Percentiles rank a stretch among this genome's conserved stretches.
phyloP scores from a whole-genome alignment of 164 flowering plant species.

The Macadamia tetraphylla region DNA sequence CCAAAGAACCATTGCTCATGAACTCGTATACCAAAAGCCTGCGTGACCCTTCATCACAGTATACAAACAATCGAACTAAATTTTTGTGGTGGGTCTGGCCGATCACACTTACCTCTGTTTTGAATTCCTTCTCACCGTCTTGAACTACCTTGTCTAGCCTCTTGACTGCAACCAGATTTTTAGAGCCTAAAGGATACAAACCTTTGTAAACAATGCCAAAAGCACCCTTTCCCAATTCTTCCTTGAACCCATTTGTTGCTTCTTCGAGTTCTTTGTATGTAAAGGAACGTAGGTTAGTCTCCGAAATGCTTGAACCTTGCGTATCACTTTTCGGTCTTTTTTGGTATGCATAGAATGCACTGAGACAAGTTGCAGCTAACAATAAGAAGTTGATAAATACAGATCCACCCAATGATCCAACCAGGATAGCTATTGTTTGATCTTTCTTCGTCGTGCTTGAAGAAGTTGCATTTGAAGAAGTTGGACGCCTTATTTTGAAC shows the following conservation, averaged over 20 bases:
- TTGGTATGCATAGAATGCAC: not conserved
- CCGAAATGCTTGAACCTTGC: not conserved
- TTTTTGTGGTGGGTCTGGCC: conserved; percentile 1
- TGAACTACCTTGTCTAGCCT: conserved; percentile 14
- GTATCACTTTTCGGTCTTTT: no score
- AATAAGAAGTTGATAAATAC: no score
- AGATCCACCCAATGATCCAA: no score
- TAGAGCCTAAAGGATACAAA: not conserved
- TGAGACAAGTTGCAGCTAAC: no score
- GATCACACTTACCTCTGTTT: conserved; percentile 22
- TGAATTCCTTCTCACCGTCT: conserved; percentile 22
- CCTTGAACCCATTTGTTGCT: conserved; percentile 21
- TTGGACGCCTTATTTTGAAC: no score
- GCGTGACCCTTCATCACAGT: conserved; percentile 22
- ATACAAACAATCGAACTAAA: conserved; percentile 21
- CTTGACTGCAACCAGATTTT: conserved; percentile 20
- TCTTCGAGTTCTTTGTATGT: conserved; percentile 20
- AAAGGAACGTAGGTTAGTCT: conserved; percentile 1
- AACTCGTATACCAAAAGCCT: conserved; percentile 20
- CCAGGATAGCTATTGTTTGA: no score
- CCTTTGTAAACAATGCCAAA: conserved; percentile 27
- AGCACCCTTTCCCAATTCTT: conserved; percentile 26
- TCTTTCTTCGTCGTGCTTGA: no score
- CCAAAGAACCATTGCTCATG: conserved; percentile 17
- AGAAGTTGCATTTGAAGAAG: no score